Evolutionary conservation across 2,329 filamentous ascomycete species (phyloP), one percentile per base, ranked within the genome.

Genomic region (Davidsoniella neocaledoniae): DNA sequence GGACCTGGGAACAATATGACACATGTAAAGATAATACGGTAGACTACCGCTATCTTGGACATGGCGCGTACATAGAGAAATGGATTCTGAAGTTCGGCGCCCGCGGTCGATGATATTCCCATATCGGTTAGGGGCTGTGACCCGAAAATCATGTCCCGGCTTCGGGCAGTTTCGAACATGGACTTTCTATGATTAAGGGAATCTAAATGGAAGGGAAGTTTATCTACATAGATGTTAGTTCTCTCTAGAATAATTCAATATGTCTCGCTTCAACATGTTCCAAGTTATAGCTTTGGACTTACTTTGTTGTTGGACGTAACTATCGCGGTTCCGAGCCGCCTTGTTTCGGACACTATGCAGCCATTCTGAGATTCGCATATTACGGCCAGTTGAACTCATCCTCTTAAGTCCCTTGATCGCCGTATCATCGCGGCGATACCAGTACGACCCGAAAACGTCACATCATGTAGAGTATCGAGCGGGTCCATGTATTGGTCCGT

Each of bases 101-200:
- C 21, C 7, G 45, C 33, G 10, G 39, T 23, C 2, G 39, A 38
- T 23, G 38, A 33, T 7, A 49, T 36, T 2, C 44, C 37, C 8
- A 52, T n/a, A 3, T 52, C 41, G 5, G 36, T 43, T 14, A 49
- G 29, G 5, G 46, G 42, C 46, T 46, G 41, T 2, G 23, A 37
- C 16, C 46, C 50, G 29, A 52, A 52, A 8, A 46, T 19, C 29
- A 46, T 37, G 17, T 52, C 46, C 26, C 42, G 50, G 29, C 29
- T 33, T 33, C 29, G 29, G 29, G 29, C 29, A 12, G 29, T 33
- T 33, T 33, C 29, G 12, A 33, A 33, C 29, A 33, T 2, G 2
- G 29, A 12, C 12, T 12, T 33, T 33, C 29, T 12, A 33, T 4
- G 29, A 33, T 33, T 10, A 9, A 5, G 29, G 29, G 7, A 12